A percentile compares a stretch with the other conserved stretches of the same genome.
These are phyloP conservation scores for Hypoxylon sp. DNA, from an alignment of 2,329 filamentous ascomycete species.

Conservation along the genomic window DNA sequence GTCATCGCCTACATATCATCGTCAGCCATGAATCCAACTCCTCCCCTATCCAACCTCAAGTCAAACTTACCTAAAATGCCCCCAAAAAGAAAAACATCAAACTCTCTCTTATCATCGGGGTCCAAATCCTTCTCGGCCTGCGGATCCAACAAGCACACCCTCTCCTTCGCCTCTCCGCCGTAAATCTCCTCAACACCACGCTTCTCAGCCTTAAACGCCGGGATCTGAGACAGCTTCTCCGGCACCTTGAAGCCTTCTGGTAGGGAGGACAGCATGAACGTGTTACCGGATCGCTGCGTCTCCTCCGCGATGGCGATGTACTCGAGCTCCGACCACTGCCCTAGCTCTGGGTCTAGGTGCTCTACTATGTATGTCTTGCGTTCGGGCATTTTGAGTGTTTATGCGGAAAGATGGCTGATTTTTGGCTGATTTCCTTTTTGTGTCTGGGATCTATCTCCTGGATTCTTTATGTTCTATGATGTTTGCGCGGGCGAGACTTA, in stretches of 20 bases:
- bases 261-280: conserved; percentile 87
- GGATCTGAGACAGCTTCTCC: conserved; percentile 66
- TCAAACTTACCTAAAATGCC: conserved; percentile 84
- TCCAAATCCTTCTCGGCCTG: conserved; percentile 84
- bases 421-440: neutral
- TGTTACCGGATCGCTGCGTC: conserved; percentile 74
- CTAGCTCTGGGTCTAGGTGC: conserved; percentile 95
- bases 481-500: neutral
- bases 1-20: conserved; percentile 85
- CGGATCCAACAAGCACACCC: conserved; percentile 92
- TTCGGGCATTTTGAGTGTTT: conserved; percentile 43
- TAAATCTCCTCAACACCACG: conserved; percentile 89
- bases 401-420: neutral
- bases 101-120: conserved; percentile 84
- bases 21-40: no score
- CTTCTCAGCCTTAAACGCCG: conserved; percentile 79
- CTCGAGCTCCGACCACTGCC: conserved; percentile 93
- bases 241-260: conserved; percentile 78
- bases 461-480: neutral
- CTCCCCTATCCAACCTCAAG: no score
- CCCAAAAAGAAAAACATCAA: conserved; percentile 95
- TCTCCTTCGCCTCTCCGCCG: conserved; percentile 59
- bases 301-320: conserved; percentile 90
- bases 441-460: neutral
- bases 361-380: conserved; percentile 91